Base-by-base conservation (phyloP, 495 filamentous ascomycete genomes). In the Hypoxylon trugodes region DNA sequence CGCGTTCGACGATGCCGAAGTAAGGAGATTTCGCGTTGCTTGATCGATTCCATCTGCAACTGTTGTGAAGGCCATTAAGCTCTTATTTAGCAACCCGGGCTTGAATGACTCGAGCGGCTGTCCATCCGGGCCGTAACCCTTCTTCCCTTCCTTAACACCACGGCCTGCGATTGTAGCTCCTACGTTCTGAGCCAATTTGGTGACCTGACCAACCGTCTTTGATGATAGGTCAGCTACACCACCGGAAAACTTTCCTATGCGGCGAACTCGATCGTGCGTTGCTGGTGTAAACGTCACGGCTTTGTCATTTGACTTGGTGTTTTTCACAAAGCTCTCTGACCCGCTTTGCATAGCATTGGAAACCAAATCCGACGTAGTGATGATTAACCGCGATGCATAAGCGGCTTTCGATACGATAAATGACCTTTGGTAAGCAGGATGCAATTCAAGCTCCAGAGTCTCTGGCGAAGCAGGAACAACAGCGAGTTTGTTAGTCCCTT, bases 51-150 rank as follows among this genome's bases (percentile, higher is more conserved):
- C 94, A 72, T 98, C 95, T 26, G 92, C 91, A 38, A 98, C 83
- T 0, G 95, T 98, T n/a, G 87, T 88, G 72, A 98, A 98, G 0
- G 95, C 95, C 75, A 98, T 97, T 79, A 98, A 79, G 30, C 86
- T 90, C 77, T 97, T 98, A 74, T 98, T 98, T 58, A 98, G 72
- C 21, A 98, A 76, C 5, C 95, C 94, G 0, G 95, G 94, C 73
- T 96, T 96, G 74, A 92, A 92, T 10, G 79, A 77, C 0, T 82
- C 77, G 13, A 82, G 68, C n/a, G 84, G 81, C 35, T 85, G 83
- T 9, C 86, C 85, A 66, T 90, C 82, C n/a, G 82, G 82, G 32
- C 87, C 87, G 22, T 79, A 80, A 1, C 84, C 83, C 65, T 82
- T 87, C 10, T 73, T 67, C 2, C 65, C 59, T 19, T 74, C 69